Evolutionary conservation across 2,329 filamentous ascomycete genomes (phyloP).

Genomic region (Microcyclospora tardicrescens): DNA sequence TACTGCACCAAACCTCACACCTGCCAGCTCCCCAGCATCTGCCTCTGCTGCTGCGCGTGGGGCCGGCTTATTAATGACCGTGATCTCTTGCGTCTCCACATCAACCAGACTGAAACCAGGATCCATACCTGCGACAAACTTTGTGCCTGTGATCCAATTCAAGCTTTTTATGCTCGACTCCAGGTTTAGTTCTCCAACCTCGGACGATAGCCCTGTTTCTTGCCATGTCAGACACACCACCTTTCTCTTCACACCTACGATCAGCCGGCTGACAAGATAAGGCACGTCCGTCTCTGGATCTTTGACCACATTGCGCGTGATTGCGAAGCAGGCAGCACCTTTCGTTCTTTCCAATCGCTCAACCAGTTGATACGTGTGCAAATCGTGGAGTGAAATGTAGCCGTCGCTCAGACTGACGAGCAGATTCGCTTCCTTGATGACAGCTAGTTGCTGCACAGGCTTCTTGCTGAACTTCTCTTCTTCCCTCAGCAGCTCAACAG

Average conservation of each 20-base stretch:
- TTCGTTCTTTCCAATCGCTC: slow-evolving; percentile 72
- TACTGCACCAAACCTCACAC: slow-evolving; percentile 62
- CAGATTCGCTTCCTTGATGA: slow-evolving; percentile 88
- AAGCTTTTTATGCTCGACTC: slow-evolving; percentile 75
- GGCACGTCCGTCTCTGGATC: slow-evolving; percentile 77
- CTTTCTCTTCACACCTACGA: slow-evolving; percentile 84
- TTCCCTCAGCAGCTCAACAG: slow-evolving; percentile 78
- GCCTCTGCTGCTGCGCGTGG: slow-evolving; percentile 13
- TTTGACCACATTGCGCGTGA: slow-evolving; percentile 90
- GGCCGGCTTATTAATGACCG: slow-evolving; percentile 51
- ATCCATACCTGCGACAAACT: slow-evolving; percentile 79
- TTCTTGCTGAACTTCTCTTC: slow-evolving; percentile 87
- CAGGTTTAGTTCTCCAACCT: slow-evolving; percentile 64
- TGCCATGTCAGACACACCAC: slow-evolving; percentile 91
- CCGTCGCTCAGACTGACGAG: slow-evolving; percentile 85
- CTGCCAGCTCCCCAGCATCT: slow-evolving; percentile 49
- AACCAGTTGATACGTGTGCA: slow-evolving; percentile 69
- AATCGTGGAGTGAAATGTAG: slow-evolving; percentile 77
- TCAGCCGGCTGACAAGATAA: slow-evolving; percentile 80
- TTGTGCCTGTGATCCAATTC: slow-evolving; percentile 81
- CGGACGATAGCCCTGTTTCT: slow-evolving; percentile 70
- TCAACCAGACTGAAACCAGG: slow-evolving; percentile 84
- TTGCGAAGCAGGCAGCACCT: slow-evolving; percentile 79
- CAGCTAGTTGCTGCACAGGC: slow-evolving; percentile 82
- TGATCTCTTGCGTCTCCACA: slow-evolving; percentile 56